Base-by-base conservation (phyloP, 805 yeast genomes). In the Teunomyces gatunensis region DNA sequence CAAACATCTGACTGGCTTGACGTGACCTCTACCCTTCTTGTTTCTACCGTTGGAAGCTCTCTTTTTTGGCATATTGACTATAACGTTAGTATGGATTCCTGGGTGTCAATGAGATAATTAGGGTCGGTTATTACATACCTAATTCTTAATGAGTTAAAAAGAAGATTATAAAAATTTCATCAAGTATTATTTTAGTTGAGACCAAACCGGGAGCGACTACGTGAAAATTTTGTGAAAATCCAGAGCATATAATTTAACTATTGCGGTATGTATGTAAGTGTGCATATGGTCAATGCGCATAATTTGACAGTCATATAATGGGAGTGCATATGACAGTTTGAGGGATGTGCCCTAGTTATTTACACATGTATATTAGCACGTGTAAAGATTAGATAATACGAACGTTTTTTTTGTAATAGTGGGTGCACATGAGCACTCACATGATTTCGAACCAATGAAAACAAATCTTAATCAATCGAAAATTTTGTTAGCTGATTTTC, bases 11-110 rank as follows among this genome's bases (percentile, higher is more conserved):
- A 92, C 97, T 76, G 96, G 96, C 80, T 88, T 89, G 79, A 89
- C 97, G 96, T 94, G 98, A 77, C 99, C 99, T 89, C 99, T 94
- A 77, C 98, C 98, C 84, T 90, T 91, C 95, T 94, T 94, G 95
- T 94, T 94, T 85, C 99, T 92, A 86, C 99, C 99, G 97, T 91
- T 90, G 94, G 97, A 90, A 79, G 98, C 90, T 91, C 99, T 92
- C 98, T 94, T 94, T 89, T 94, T 94, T 80, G 99, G 98, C 99
- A 94, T 94, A 61, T 77, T 84, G 77, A 55, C 64, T 64, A 54
- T 30, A 48, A 18, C 50, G 67, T 62, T 64, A 64, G 66, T 63
- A 62, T 43, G 9, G 17, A 23, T 37, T 20, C 40, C 28, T 37
- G 12, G 40, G 28, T 23, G 9, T 37, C 17, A 10, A 37, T 23